A percentile compares a stretch with the other conserved stretches of the same genome.
These are phyloP conservation scores for Vigna trinervia DNA, from an alignment of 306 rosid genomes.

Conservation along the genomic window DNA sequence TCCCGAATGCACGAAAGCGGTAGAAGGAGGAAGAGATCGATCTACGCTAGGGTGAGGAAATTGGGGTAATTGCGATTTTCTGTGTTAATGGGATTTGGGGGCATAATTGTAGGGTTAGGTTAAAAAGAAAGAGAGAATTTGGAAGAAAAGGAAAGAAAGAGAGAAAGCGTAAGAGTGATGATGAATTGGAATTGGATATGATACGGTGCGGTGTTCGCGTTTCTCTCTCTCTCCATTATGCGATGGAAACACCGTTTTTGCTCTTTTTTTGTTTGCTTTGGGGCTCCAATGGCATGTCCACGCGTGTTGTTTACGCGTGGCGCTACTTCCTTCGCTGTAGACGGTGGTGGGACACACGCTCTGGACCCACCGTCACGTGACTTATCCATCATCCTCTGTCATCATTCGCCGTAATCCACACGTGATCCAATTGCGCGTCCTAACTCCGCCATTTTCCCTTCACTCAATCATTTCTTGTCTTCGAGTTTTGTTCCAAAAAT, in stretches of 20 bases:
- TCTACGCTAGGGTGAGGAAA: conserved; percentile 44
- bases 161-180: conserved; percentile 31
- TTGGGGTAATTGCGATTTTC: conserved; percentile 1
- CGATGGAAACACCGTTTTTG: not conserved
- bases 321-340: conserved; percentile 7
- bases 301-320: conserved; percentile 54
- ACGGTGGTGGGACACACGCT: conserved; percentile 6
- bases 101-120: conserved; percentile 48
- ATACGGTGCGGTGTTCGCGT: conserved; percentile 25
- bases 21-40: conserved; percentile 33
- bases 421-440: conserved; percentile 33
- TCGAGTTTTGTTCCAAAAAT: too few species aligned
- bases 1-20: conserved; percentile 33
- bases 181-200: conserved; percentile 25
- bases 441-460: not conserved
- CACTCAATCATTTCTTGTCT: not conserved
- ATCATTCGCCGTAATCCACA: conserved; percentile 34
- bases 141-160: conserved; percentile 24
- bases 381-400: conserved; percentile 20
- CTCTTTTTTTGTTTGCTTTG: conserved; percentile 16
- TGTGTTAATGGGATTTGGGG: not conserved
- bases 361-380: conserved; percentile 49
- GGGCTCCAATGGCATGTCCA: conserved; percentile 9
- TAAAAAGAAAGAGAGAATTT: conserved; percentile 26
- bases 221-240: conserved; percentile 45